Evolutionary conservation across 2,329 filamentous ascomycete species (phyloP), one percentile per base, ranked within the genome.

Genomic region (Stagonosporopsis vannaccii): DNA sequence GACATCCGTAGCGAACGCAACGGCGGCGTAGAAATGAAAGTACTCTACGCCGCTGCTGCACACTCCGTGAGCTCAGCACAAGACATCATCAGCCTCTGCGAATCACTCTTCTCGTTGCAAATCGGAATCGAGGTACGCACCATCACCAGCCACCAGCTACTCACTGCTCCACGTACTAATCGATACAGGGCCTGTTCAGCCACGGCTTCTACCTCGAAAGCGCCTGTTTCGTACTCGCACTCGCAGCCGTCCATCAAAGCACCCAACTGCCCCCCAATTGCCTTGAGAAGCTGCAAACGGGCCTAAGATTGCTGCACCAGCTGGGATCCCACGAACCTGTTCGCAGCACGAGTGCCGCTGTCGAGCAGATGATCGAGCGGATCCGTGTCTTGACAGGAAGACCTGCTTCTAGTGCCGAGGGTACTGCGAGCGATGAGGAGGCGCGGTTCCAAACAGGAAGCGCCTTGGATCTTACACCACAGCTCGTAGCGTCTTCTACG

Each of bases 151-250:
- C 6, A 23, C 2, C 3, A 4, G 2, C 19, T 4, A 13, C 8
- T 26, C 7, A 19, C 0, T 3, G 7, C 4, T 25, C 19, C 37
- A 11, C 3, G 4, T 20, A 7, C 42, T 56, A 23, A 51, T 4
- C 11, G 6, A 1, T 5, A 17, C 25, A 58, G 55, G 55, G 55
- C 1, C 3, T 44, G 11, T 58, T 45, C 17, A 35, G 25, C 5
- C 55, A 58, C 23, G 49, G 41, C 3, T 58, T 58, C 35, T 49
- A 52, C n/a, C 35, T 58, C 13, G 55, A 58, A 30, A 49, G 48
- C 22, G 55, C 55, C 8, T 52, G 43, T 20, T 49, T 58, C 22
- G 33, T 53, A 2, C 55, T 58, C 13, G 49, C 43, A 6, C 44
- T 58, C 5, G 55, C 49, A 8, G 40, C 48, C 13, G 39, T 58